Conservation (phyloP, 2,329 filamentous ascomycete genomes). For the Bretziella fagacearum region DNA sequence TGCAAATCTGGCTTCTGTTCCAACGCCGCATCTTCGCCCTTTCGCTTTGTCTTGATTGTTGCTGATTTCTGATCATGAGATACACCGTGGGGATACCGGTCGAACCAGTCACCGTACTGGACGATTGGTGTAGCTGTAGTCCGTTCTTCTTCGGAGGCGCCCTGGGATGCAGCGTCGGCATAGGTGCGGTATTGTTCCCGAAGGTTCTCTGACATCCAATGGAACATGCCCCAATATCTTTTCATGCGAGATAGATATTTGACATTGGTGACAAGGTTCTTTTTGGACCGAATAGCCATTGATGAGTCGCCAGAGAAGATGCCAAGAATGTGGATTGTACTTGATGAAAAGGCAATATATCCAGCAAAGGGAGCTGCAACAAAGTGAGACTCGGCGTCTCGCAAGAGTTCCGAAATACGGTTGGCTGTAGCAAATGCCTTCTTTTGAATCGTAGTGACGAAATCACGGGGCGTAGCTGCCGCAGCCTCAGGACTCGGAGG, state of each 20-base stretch:
- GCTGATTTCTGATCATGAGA: constrained; percentile 33
- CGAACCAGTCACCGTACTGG: constrained; percentile 96
- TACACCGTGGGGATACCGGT: constrained; percentile 82
- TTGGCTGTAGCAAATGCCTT: constrained; percentile 72
- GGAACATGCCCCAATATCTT: constrained; percentile 96
- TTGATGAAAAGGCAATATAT: constrained; percentile 85
- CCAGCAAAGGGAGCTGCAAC: constrained; percentile 85
- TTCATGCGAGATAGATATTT: constrained; percentile 90
- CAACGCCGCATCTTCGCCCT: constrained; percentile 70
- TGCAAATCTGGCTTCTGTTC: constrained; percentile 82
- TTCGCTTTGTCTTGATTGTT: constrained; percentile 40
- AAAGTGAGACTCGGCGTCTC: constrained; percentile 57
- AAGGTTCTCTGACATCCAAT: constrained; percentile 86
- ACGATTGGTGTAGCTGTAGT: constrained; percentile 39
- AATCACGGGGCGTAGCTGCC: constrained; percentile 53
- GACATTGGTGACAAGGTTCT: constrained; percentile 72
- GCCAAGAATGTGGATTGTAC: constrained; percentile 83
- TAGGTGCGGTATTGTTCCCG: constrained; percentile 76
- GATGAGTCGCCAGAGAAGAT: constrained; percentile 71
- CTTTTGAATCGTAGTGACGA: constrained; percentile 56
- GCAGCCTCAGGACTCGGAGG: constrained; percentile 12
- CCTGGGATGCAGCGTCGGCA: constrained; percentile 57
- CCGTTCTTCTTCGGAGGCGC: background rate
- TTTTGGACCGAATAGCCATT: constrained; percentile 62
- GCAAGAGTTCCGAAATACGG: constrained; percentile 67